These are phyloP conservation scores for Lepraria neglecta DNA, from an alignment of 495 filamentous ascomycete species.

Conservation along the genomic window DNA sequence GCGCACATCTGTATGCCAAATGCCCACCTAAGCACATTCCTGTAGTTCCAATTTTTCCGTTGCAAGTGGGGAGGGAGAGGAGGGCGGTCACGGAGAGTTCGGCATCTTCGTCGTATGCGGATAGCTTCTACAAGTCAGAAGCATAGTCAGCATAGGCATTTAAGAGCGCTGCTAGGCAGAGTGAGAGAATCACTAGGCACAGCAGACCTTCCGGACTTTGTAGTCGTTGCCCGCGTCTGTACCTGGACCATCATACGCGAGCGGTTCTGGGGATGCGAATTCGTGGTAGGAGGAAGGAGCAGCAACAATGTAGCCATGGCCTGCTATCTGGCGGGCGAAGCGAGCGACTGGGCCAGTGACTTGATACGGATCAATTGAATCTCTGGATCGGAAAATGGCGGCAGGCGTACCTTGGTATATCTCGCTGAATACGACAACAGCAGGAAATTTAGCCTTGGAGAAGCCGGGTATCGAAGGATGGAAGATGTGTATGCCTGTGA, in stretches of 20 bases:
- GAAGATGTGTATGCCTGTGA: slow-evolving; percentile 78
- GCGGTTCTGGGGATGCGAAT: slow-evolving; percentile 76
- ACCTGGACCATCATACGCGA: slow-evolving; percentile 80
- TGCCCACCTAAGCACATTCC: slow-evolving; percentile 97
- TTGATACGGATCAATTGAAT: slow-evolving; percentile 31
- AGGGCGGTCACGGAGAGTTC: slow-evolving; percentile 66
- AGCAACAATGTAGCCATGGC: slow-evolving; percentile 89
- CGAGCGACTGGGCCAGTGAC: slow-evolving; percentile 89
- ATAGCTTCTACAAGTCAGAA: slow-evolving; percentile 52
- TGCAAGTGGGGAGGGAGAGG: slow-evolving; percentile 70
- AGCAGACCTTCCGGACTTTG: slow-evolving; percentile 67
- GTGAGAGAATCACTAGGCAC: not conserved
- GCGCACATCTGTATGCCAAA: slow-evolving; percentile 73
- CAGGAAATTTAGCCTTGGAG: slow-evolving; percentile 83
- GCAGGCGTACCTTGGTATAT: slow-evolving; percentile 77
- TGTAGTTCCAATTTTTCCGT: slow-evolving; percentile 75
- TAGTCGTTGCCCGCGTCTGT: slow-evolving; percentile 82
- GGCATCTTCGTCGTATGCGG: slow-evolving; percentile 86
- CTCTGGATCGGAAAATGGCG: not conserved
- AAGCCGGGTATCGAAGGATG: slow-evolving; percentile 79
- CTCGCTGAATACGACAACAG: slow-evolving; percentile 86
- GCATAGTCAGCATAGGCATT: not conserved
- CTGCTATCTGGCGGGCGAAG: slow-evolving; percentile 86
- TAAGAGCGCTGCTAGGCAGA: not conserved
- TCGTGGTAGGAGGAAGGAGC: slow-evolving; percentile 91